These are phyloP conservation scores for Diddensiella caesifluorescens DNA, from an alignment of 805 yeast species.

Conservation along the genomic window DNA sequence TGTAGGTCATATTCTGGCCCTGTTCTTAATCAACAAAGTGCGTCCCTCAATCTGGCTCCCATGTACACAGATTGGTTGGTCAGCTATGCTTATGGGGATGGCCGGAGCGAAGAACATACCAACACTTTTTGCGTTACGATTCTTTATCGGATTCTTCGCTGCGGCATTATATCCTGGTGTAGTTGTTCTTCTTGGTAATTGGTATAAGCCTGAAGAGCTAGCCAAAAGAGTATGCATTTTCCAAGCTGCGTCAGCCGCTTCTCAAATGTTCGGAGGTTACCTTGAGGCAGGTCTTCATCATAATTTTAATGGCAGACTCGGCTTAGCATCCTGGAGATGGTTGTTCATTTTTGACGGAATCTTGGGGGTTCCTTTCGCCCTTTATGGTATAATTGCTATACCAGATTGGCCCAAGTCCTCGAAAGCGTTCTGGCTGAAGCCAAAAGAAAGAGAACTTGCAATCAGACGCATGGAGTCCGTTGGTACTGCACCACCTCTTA, in stretches of 20 bases:
- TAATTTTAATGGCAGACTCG: conserved; percentile 37
- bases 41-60: conserved; percentile 29
- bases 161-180: conserved; percentile 28
- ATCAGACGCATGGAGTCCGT: conserved; percentile 35
- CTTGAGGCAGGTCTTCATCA: conserved; percentile 44
- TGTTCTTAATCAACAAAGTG: conserved; percentile 25
- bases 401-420: conserved; percentile 39
- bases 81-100: conserved; percentile 21
- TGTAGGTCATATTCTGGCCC: conserved; percentile 30
- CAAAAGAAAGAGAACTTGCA: conserved; percentile 40
- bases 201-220: conserved; percentile 38
- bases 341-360: conserved; percentile 40
- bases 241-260: conserved; percentile 41
- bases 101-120: conserved; percentile 24
- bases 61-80: conserved; percentile 27
- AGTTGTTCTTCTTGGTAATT: conserved; percentile 26
- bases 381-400: conserved; percentile 12
- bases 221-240: conserved; percentile 35
- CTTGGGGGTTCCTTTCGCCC: conserved; percentile 13
- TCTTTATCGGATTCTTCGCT: conserved; percentile 31
- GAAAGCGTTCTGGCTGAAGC: conserved; percentile 39
- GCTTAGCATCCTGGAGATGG: conserved; percentile 62
- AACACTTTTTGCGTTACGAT: conserved; percentile 28
- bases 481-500: conserved; percentile 6
- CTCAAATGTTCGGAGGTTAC: conserved; percentile 45